These are phyloP conservation scores for Alternaria burnsii DNA, from an alignment of 2,329 filamentous ascomycete species.

Conservation along the genomic window DNA sequence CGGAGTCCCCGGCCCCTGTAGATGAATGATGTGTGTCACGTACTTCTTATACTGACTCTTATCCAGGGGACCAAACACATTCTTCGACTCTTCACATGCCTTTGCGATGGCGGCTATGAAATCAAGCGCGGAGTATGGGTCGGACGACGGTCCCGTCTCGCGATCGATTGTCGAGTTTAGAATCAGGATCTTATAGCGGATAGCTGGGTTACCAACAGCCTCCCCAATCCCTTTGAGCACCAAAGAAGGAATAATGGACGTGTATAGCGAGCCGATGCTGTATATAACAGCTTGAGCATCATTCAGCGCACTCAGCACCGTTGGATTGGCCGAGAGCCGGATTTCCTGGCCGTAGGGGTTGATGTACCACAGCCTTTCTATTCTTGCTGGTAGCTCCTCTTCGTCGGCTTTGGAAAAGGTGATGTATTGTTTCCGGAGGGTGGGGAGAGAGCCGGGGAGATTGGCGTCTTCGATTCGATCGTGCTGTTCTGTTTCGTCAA, in stretches of 20 bases:
- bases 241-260: slow-evolving; percentile 83
- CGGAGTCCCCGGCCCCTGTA: slow-evolving; percentile 76
- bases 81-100: slow-evolving; percentile 66
- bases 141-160: slow-evolving; percentile 76
- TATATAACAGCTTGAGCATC: slow-evolving; percentile 78
- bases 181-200: slow-evolving; percentile 79
- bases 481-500: slow-evolving; percentile 61
- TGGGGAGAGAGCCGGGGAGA: slow-evolving; percentile 80
- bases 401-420: slow-evolving; percentile 78
- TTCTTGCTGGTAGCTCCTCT: slow-evolving; percentile 78
- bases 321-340: slow-evolving; percentile 80
- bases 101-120: slow-evolving; percentile 83
- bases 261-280: slow-evolving; percentile 93
- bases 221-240: slow-evolving; percentile 79
- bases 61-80: slow-evolving; percentile 14
- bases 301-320: slow-evolving; percentile 74
- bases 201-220: slow-evolving; percentile 62
- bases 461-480: slow-evolving; percentile 81
- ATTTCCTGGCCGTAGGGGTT: slow-evolving; percentile 99
- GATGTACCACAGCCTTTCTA: slow-evolving; percentile 92
- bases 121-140: slow-evolving; percentile 76
- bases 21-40: slow-evolving; percentile 83
- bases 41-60: slow-evolving; percentile 68
- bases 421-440: slow-evolving; percentile 81
- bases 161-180: slow-evolving; percentile 85